phyloP scores from a whole-genome alignment of 1,284 basidiomycete genomes.

The Boletus mariae region DNA sequence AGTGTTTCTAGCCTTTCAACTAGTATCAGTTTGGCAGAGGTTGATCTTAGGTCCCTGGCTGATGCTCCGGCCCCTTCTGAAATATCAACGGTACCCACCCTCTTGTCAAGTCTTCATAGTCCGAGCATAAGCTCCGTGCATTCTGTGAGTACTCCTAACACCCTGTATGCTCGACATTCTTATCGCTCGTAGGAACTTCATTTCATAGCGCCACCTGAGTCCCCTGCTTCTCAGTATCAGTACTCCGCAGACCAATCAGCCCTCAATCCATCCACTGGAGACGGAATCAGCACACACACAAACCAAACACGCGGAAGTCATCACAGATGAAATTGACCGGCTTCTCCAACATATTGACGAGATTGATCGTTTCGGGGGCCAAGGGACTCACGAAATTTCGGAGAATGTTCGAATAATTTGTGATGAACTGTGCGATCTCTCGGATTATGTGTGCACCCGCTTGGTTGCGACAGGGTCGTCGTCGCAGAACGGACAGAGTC shows the following conservation, averaged over 20 bases:
- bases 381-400: conserved; percentile 58
- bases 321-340: conserved; percentile 64
- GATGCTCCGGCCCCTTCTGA: conserved; percentile 29
- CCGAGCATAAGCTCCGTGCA: conserved; percentile 30
- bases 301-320: conserved; percentile 37
- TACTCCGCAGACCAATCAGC: conserved; percentile 57
- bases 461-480: conserved; percentile 20
- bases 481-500: conserved; percentile 12
- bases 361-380: conserved; percentile 52
- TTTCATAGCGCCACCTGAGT: conserved; percentile 33
- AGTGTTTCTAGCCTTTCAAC: conserved; percentile 40
- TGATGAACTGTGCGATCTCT: conserved; percentile 57
- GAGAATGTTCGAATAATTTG: conserved; percentile 60
- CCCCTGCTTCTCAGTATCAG: conserved; percentile 51
- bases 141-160: conserved; percentile 26
- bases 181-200: conserved; percentile 26
- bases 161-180: conserved; percentile 15
- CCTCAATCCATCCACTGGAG: conserved; percentile 55
- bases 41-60: conserved; percentile 31
- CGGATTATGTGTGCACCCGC: conserved; percentile 37
- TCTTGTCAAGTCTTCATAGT: conserved; percentile 40
- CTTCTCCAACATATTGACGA: conserved; percentile 63
- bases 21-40: conserved; percentile 25
- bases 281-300: conserved; percentile 39
- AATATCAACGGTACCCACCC: conserved; percentile 51